Conservation (phyloP, 2,329 filamentous ascomycete genomes). For the Aureobasidium leucospermi region DNA sequence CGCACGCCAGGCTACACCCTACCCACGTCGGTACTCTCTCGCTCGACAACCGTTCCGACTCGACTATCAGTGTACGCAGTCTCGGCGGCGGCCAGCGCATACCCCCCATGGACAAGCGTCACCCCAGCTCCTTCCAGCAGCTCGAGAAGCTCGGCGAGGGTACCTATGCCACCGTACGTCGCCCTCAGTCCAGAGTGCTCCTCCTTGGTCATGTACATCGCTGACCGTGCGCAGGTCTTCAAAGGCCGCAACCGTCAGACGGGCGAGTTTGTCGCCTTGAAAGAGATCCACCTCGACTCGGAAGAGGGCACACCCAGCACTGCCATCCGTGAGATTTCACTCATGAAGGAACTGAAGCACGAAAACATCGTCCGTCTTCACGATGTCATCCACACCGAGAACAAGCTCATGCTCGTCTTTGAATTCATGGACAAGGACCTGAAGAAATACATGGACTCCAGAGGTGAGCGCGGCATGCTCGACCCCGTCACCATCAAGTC, state of each 20-base stretch:
- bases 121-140: slow-evolving; percentile 97
- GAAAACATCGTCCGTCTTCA: slow-evolving; percentile 96
- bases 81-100: slow-evolving; percentile 37
- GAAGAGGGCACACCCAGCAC: slow-evolving; percentile 97
- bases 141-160: slow-evolving; percentile 96
- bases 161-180: slow-evolving; percentile 88
- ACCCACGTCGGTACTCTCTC: slow-evolving; percentile 44
- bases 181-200: background rate
- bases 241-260: slow-evolving; percentile 97
- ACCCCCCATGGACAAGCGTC: slow-evolving; percentile 75
- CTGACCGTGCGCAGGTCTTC: slow-evolving; percentile 62
- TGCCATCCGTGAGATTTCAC: slow-evolving; percentile 93
- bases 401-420: slow-evolving; percentile 99
- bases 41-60: slow-evolving; percentile 41
- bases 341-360: slow-evolving; percentile 99
- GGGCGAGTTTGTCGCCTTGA: slow-evolving; percentile 90
- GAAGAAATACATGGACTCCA: slow-evolving; percentile 97
- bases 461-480: slow-evolving; percentile 81
- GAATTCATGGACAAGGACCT: slow-evolving; percentile 98
- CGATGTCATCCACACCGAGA: slow-evolving; percentile 99
- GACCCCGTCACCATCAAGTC: slow-evolving; percentile 91
- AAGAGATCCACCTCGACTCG: slow-evolving; percentile 97
- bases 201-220: background rate
- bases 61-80: slow-evolving; percentile 43
- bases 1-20: slow-evolving; percentile 37